Evolutionary conservation across 1,284 basidiomycete species (phyloP), one percentile per base, ranked within the genome.

Genomic region (Ganoderma resinaceum): DNA sequence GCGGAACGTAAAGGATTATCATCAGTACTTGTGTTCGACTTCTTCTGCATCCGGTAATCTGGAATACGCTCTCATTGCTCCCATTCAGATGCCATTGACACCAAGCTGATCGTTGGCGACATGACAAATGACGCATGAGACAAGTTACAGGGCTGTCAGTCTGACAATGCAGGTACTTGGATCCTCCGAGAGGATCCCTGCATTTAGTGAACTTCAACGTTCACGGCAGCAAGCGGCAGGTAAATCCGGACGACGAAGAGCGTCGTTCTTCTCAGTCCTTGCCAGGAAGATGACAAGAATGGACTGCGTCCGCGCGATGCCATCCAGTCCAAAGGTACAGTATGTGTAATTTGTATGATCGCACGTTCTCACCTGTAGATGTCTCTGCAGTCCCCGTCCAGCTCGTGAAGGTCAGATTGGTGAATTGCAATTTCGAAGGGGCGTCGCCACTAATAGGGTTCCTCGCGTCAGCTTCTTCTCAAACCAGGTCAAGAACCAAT

Each of bases 361-460:
- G 59, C 26, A 59, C 20, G 20, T 58, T 37, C 84, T 67, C 73
- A 89, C 86, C 74, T 66, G 73, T 82, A 67, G 81, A 84, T 3
- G 79, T 80, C 49, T 79, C 73, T 0, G 85, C 79, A 1, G 83
- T 86, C 37, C 88, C 87, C n/a, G 76, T 80, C 82, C 85, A 87
- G 68, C 85, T 80, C 18, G 78, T 77, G 70, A 86, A 89, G 26
- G 79, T 78, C 37, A 89, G 75, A 62, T 85, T 80, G 65, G 81
- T 80, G 70, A 89, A 88, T 70, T 82, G 82, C 65, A 87, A 73
- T 37, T 76, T 80, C 2, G 87, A 87, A 3, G 87, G 86, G 18
- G 78, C 74, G 74, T 88, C 87, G 18, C 79, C 83, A n/a, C 87
- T 89, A 66, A 42, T 46, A 12, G 18, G 3, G 8, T 33, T 29